Percentiles rank a stretch among this genome's conserved stretches.
These are phyloP conservation scores for Ceriops tagal DNA, from an alignment of 345 rosid genomes.

Conservation along the genomic window DNA sequence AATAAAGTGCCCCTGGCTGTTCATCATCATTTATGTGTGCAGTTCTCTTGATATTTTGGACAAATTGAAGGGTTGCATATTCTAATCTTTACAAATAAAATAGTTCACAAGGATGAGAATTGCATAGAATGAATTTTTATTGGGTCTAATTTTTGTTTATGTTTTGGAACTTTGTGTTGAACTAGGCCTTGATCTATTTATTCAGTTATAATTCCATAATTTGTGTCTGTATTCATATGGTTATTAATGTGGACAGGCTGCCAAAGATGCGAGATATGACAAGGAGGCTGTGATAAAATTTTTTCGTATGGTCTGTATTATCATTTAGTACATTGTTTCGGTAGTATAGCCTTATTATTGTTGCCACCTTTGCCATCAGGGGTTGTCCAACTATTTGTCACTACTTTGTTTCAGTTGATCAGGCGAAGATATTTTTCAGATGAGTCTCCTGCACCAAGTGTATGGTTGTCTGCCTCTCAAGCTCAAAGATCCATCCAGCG, in stretches of 20 bases:
- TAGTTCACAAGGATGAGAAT: too few relatives aligned
- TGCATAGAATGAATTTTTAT: too few relatives aligned
- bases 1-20: too few relatives aligned
- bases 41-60: too few relatives aligned
- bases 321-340: constrained; percentile 2
- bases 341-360: neutral
- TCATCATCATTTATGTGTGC: too few relatives aligned
- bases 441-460: constrained; percentile 59
- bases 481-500: constrained; percentile 55
- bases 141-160: too few relatives aligned
- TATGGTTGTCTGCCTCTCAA: constrained; percentile 77
- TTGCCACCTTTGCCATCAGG: neutral
- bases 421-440: constrained; percentile 93
- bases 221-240: too few relatives aligned
- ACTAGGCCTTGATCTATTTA: too few relatives aligned
- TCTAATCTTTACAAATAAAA: too few relatives aligned
- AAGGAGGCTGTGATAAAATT: constrained; percentile 85
- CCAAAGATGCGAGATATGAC: constrained; percentile 92
- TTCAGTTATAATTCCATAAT: too few relatives aligned
- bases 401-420: constrained; percentile 57
- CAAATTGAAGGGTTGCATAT: too few relatives aligned
- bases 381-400: constrained; percentile 9
- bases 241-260: constrained; percentile 58
- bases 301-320: constrained; percentile 64
- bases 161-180: too few relatives aligned